Conservation (phyloP, 345 rosid genomes). For the Zanthoxylum bungeanum region DNA sequence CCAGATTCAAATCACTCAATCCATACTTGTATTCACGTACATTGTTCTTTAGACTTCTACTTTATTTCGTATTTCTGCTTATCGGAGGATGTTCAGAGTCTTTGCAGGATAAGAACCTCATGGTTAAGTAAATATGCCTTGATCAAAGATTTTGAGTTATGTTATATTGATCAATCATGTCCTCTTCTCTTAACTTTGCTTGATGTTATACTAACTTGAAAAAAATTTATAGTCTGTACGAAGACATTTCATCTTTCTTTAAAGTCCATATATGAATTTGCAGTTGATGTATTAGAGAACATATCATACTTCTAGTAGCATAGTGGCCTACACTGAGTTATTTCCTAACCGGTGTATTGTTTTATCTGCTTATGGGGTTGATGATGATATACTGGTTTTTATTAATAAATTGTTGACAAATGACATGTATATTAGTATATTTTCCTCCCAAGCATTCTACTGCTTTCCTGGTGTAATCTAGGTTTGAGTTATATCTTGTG, state of each 20-base stretch:
- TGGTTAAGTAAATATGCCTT: background rate
- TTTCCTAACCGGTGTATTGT: background rate
- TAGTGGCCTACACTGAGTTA: background rate
- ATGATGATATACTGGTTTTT: background rate
- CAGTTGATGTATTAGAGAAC: background rate
- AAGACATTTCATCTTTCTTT: background rate
- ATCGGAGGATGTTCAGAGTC: background rate
- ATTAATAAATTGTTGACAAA: background rate
- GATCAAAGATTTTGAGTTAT: background rate
- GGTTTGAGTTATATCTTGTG: background rate
- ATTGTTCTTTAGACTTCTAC: background rate
- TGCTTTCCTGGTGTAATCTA: background rate
- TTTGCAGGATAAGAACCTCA: background rate
- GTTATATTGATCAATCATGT: background rate
- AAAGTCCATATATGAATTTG: background rate
- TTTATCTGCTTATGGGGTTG: background rate
- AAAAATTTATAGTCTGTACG: background rate
- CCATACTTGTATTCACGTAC: background rate
- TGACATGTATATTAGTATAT: background rate
- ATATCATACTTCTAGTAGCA: background rate
- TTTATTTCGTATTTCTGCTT: background rate
- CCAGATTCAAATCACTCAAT: background rate
- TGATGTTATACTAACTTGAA: background rate
- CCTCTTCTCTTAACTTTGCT: background rate
- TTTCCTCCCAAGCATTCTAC: background rate